These are phyloP conservation scores for Quercus dentata DNA, from an alignment of 306 rosid species.

Conservation along the genomic window DNA sequence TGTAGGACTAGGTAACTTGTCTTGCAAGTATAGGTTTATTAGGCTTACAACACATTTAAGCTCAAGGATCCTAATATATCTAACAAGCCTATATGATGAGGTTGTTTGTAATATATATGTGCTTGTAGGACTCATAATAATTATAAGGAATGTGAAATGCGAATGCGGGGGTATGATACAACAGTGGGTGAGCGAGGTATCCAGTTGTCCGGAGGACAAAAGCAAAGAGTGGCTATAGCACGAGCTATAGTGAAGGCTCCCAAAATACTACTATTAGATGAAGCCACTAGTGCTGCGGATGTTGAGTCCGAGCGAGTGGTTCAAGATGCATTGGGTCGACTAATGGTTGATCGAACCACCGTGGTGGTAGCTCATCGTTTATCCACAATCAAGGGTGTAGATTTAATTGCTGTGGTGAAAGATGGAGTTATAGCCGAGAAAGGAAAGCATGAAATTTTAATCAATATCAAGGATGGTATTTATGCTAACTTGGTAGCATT, in stretches of 20 bases:
- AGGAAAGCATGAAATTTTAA: conserved; percentile 62
- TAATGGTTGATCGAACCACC: conserved; percentile 58
- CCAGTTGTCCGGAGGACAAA: conserved; percentile 80
- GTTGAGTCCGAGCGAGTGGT: conserved; percentile 72
- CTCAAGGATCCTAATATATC: no score
- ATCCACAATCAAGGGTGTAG: conserved; percentile 58
- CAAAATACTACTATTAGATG: conserved; percentile 60
- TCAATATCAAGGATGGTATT: conserved; percentile 47
- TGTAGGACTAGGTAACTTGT: no score
- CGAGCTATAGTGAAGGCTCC: conserved; percentile 70
- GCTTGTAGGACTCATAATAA: neutral
- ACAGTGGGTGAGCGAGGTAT: conserved; percentile 65
- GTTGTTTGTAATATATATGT: neutral
- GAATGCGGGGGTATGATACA: conserved; percentile 64
- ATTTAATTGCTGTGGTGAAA: conserved; percentile 65
- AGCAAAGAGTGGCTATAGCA: conserved; percentile 76
- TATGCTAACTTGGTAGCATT: conserved; percentile 67
- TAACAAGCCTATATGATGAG: no score
- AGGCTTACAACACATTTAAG: no score
- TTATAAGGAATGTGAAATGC: neutral
- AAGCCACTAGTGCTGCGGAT: conserved; percentile 81
- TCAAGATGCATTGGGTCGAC: conserved; percentile 66
- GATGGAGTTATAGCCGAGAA: conserved; percentile 67
- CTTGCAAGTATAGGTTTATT: no score
- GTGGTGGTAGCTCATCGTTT: conserved; percentile 70